A percentile compares a stretch with the other conserved stretches of the same genome.
These are phyloP conservation scores for Przewalskia tangutica DNA, from an alignment of 257 asterid species.

Conservation along the genomic window DNA sequence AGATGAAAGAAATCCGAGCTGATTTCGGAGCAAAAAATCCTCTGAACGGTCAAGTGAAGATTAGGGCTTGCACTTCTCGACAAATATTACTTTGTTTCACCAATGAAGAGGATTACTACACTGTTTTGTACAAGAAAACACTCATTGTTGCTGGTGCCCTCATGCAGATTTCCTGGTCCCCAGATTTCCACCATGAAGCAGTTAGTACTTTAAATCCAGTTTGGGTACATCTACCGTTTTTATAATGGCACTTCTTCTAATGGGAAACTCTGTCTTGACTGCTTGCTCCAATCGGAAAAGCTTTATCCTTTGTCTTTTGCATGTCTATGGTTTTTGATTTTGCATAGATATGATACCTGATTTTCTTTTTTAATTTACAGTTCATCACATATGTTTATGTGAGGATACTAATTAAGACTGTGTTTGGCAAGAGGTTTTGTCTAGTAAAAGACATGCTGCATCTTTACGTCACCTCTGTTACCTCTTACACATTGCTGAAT, in stretches of 20 bases:
- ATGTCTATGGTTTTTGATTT: neutral
- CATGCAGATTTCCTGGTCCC: neutral
- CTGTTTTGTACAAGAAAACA: neutral
- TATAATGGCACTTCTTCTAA: neutral
- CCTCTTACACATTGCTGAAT: neutral
- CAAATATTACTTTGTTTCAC: neutral
- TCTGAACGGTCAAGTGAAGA: neutral
- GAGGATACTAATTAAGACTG: neutral
- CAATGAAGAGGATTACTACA: neutral
- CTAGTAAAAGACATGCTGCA: neutral
- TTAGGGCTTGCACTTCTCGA: neutral
- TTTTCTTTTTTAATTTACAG: neutral
- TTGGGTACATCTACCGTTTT: neutral
- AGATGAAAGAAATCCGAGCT: neutral
- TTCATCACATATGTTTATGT: neutral
- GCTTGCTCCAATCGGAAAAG: conserved; percentile 20
- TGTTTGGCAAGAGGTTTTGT: neutral
- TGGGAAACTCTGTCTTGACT: neutral
- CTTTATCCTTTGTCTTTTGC: conserved; percentile 2
- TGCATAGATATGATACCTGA: neutral
- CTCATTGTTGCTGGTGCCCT: neutral
- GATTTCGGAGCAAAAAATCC: neutral
- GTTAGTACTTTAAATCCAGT: neutral
- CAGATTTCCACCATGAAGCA: neutral
- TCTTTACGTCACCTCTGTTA: neutral